Evolutionary conservation across 305 asterid species (phyloP).

Genomic region (Ajuga reptans): DNA sequence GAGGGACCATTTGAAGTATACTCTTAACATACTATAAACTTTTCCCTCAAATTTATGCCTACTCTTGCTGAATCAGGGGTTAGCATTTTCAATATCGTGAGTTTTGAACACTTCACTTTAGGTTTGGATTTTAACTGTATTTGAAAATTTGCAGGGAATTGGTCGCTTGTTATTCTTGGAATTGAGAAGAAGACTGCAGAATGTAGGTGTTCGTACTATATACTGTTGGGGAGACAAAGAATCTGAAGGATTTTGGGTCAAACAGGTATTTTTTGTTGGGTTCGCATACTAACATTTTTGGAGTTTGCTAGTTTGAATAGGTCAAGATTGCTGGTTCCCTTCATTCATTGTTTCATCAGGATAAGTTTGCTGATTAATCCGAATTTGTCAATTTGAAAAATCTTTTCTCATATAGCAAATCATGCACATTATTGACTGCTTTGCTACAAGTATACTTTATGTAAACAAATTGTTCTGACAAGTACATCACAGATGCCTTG

Average conservation of each 20-base stretch:
- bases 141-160: conserved; percentile 49
- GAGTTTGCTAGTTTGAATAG: not conserved
- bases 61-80: not conserved
- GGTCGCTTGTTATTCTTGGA: conserved; percentile 61
- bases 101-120: not conserved
- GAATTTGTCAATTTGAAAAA: not conserved
- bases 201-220: conserved; percentile 60
- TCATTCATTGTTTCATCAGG: not conserved
- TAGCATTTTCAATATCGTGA: not conserved
- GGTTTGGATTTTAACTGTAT: not conserved
- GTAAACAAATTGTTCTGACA: not conserved
- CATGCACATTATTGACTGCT: not conserved
- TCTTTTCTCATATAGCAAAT: not conserved
- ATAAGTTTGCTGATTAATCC: not conserved
- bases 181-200: conserved; percentile 55
- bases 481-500: not conserved
- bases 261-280: conserved; percentile 79
- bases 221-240: conserved; percentile 87
- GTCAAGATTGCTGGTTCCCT: not conserved
- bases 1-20: not conserved
- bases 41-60: not conserved
- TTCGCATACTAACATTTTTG: too few species aligned
- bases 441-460: not conserved
- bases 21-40: not conserved
- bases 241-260: conserved; percentile 87